Percentiles rank a stretch among this genome's conserved stretches.
phyloP scores from a whole-genome alignment of 441 rosid genomes.

The Euphorbia celastroides region DNA sequence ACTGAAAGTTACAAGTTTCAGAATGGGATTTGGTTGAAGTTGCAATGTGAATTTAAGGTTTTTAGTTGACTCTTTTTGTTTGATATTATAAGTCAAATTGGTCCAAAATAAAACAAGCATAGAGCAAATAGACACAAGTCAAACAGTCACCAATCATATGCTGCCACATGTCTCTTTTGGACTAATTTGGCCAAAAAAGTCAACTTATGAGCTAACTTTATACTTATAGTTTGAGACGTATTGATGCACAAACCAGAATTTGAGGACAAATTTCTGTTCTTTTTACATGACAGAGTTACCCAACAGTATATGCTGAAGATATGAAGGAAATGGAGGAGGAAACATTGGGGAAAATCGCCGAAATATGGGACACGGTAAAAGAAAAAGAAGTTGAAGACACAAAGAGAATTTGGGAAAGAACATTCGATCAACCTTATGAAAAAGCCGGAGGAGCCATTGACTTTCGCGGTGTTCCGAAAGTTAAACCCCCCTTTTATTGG shows the following conservation, averaged over 20 bases:
- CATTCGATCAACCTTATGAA: conserved; percentile 71
- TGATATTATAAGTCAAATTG: background rate
- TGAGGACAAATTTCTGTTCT: background rate
- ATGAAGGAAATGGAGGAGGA: conserved; percentile 48
- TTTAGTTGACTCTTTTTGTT: background rate
- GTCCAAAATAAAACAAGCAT: background rate
- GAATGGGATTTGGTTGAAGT: background rate
- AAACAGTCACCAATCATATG: background rate
- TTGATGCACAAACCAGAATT: background rate
- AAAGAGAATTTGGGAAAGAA: conserved; percentile 52
- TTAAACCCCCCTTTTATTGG: conserved; percentile 49
- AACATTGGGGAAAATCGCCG: conserved; percentile 34
- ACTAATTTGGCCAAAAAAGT: background rate
- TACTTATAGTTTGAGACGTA: background rate
- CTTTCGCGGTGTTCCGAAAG: conserved; percentile 21
- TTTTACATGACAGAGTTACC: conserved; percentile 54
- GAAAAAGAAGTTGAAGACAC: conserved; percentile 47
- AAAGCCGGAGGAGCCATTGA: conserved; percentile 64
- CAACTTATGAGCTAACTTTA: background rate
- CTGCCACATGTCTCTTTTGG: background rate
- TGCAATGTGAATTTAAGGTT: background rate
- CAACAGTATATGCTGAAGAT: conserved; percentile 64
- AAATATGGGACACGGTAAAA: conserved; percentile 43
- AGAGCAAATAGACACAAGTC: background rate
- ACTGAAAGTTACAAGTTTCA: too few relatives aligned